phyloP scores from a whole-genome alignment of 352 stramenopile genomes.

The Phytophthora multivora region DNA sequence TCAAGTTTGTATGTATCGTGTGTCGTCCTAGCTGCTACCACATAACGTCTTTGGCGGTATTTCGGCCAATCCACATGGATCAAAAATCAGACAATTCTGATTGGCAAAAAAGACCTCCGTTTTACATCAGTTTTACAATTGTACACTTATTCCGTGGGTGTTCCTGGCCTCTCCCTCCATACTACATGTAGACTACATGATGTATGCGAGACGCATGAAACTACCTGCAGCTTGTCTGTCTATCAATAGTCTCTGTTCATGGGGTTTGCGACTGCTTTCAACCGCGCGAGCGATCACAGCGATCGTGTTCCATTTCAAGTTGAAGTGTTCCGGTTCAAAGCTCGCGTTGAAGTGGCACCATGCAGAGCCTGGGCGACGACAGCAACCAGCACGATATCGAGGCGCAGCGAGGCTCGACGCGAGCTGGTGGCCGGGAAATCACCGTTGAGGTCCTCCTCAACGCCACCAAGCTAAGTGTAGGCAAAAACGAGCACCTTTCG shows the following conservation, averaged over 20 bases:
- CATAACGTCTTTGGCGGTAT: too few relatives aligned
- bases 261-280: neutral
- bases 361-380: conserved; percentile 10
- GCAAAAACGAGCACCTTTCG: conserved; percentile 62
- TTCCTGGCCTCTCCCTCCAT: too few relatives aligned
- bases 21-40: too few relatives aligned
- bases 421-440: conserved; percentile 45
- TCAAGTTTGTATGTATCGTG: too few relatives aligned
- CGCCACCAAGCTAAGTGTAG: conserved; percentile 69
- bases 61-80: too few relatives aligned
- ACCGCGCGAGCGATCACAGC: too few relatives aligned
- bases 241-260: conserved; percentile 9
- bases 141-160: too few relatives aligned
- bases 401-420: neutral
- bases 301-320: conserved; percentile 8
- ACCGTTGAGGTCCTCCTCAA: conserved; percentile 62
- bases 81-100: neutral
- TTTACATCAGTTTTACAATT: neutral
- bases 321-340: conserved; percentile 17
- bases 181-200: too few relatives aligned
- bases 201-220: conserved; percentile 1
- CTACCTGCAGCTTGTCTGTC: neutral
- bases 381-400: conserved; percentile 22
- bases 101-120: conserved; percentile 14
- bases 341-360: conserved; percentile 20